Evolutionary conservation across 202 grass and related monocot genomes (phyloP), one percentile per base, ranked within the genome.

Genomic region (Panicum virgatum): DNA sequence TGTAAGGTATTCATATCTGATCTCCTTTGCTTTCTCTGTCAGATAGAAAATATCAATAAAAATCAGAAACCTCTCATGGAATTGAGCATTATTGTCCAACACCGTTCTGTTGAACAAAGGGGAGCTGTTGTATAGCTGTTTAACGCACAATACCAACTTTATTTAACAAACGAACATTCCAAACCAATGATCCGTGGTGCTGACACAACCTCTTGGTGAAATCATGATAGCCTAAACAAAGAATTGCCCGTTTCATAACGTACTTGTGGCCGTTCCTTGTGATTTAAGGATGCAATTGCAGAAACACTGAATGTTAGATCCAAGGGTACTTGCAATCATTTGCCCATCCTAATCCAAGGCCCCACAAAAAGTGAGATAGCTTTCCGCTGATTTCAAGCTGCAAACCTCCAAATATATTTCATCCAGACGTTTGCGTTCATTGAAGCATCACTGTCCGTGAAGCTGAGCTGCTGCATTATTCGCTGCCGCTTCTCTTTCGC

Each of bases 401-500:
- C 54, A 75, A 78, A 46, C 67, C 44, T 79, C 67, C 61, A 83
- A 69, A 62, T 69, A 56, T 75, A 62, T 78, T 67, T 61, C n/a
- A 62, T 79, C 83, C 74, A 79, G 62, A 5, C 9, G 9, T 75
- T 84, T 50, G 50, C 4, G 19, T 84, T 68, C 69, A 44, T 68
- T 86, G 19, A 62, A 82, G 51, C 27, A 45, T 82, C 79, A 15
- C 20, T 64, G 2, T 74, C 25, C 30, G 51, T 73, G 66, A 67
- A 66, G 32, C 42, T 85, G 73, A 52, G 38, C 16, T 42, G 58
- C 45, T n/a, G 42, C 37, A 65, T 70, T 80, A 56, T 67, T 60
- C 3, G 20, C 13, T 68, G 48, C 9, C 32, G 64, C 22, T 69
- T 78, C 39, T 71, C 47, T 85, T 71, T 72, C 66, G 63, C 62